These are phyloP conservation scores for Candida buenavistaensis DNA, from an alignment of 1,139 yeast genomes.

Conservation along the genomic window DNA sequence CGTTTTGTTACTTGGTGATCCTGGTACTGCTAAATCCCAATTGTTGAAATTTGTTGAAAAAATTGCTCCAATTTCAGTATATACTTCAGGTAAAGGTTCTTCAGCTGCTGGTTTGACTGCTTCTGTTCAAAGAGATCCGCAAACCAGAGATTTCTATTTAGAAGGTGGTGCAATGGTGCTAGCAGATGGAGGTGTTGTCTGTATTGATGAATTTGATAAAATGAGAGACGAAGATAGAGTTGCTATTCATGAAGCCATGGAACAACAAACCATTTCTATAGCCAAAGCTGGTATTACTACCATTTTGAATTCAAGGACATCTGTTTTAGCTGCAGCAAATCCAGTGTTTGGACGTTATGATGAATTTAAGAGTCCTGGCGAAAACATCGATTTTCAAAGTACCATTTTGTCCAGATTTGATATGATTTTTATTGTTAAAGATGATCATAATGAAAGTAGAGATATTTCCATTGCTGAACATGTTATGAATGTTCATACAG, in stretches of 20 bases:
- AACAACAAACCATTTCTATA: conserved; percentile 98
- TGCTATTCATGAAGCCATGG: conserved; percentile 99
- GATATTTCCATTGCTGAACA: conserved; percentile 92
- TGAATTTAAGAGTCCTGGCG: conserved; percentile 95
- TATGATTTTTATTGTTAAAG: conserved; percentile 97
- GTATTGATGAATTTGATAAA: conserved; percentile 98
- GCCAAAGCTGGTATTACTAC: conserved; percentile 99
- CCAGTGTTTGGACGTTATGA: conserved; percentile 97
- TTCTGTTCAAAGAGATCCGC: conserved; percentile 88
- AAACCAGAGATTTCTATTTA: conserved; percentile 84
- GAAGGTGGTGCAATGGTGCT: conserved; percentile 99
- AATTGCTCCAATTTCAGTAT: conserved; percentile 90
- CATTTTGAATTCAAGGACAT: conserved; percentile 89
- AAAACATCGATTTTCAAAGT: conserved; percentile 95
- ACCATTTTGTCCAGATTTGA: conserved; percentile 96
- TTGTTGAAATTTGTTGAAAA: conserved; percentile 91
- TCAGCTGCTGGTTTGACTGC: conserved; percentile 99
- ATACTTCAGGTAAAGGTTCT: conserved; percentile 98
- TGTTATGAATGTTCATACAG: conserved; percentile 93
- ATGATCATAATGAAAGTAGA: conserved; percentile 83
- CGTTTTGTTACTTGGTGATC: conserved; percentile 91
- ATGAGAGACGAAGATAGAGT: conserved; percentile 99
- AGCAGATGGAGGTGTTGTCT: conserved; percentile 98
- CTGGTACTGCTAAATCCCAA: conserved; percentile 98
- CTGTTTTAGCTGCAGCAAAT: conserved; percentile 97